A percentile compares a stretch with the other conserved stretches of the same genome.
Conservation (phyloP, 169 alveolate genomes). For the Cryptosporidium bovis region DNA sequence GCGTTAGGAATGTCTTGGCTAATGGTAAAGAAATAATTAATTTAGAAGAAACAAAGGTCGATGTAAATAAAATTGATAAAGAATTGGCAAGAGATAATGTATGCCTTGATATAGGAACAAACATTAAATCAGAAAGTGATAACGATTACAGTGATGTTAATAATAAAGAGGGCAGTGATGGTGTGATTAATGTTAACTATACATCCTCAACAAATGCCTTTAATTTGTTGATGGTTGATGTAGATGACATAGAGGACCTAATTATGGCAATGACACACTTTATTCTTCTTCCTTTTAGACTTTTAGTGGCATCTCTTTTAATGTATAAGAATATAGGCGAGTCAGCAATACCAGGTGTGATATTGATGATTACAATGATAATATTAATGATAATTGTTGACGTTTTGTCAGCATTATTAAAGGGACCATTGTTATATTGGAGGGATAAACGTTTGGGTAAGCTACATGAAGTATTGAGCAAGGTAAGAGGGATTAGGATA, state of each 20-base stretch:
- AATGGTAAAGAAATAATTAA: conserved; percentile 29
- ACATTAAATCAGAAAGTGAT: neutral
- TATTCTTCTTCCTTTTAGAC: conserved; percentile 50
- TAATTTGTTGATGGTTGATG: conserved; percentile 65
- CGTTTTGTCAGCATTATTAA: conserved; percentile 29
- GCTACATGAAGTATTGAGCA: conserved; percentile 41
- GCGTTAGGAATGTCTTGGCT: conserved; percentile 37
- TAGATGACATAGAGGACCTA: conserved; percentile 65
- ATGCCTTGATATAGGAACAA: conserved; percentile 5
- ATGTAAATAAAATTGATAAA: neutral
- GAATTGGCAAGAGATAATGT: neutral
- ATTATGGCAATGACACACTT: conserved; percentile 65
- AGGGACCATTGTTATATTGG: conserved; percentile 59
- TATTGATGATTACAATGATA: conserved; percentile 49
- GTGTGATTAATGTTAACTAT: neutral
- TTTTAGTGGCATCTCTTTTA: conserved; percentile 43
- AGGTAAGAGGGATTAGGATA: conserved; percentile 41
- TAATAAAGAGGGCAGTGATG: neutral
- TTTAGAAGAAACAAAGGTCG: neutral
- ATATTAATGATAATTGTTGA: conserved; percentile 45
- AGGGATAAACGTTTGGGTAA: conserved; percentile 52
- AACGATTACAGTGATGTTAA: neutral
- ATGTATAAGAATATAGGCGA: conserved; percentile 56
- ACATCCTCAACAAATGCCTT: conserved; percentile 51
- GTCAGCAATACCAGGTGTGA: conserved; percentile 71